Percentiles rank a stretch among this genome's conserved stretches.
Evolutionary conservation across 805 yeast genomes (phyloP).

Genomic region (Candida railenensis): DNA sequence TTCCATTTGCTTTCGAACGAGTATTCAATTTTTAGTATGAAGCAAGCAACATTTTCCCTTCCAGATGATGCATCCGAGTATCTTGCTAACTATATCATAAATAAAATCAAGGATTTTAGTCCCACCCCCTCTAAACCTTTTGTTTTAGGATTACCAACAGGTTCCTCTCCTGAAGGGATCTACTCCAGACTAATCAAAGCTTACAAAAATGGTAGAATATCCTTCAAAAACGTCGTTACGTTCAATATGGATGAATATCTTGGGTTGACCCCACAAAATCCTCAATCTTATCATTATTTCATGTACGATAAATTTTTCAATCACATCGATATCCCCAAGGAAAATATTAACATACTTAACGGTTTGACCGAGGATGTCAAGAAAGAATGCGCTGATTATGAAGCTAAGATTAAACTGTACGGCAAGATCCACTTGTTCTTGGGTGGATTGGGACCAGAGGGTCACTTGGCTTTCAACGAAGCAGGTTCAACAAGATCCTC

Average conservation of each 20-base stretch:
- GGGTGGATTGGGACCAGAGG: conserved; percentile 63
- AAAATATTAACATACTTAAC: conserved; percentile 53
- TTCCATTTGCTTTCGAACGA: not conserved
- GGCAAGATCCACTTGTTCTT: conserved; percentile 54
- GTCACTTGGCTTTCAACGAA: conserved; percentile 62
- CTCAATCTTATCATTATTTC: conserved; percentile 57
- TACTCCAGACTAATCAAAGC: conserved; percentile 46
- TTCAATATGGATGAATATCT: conserved; percentile 65
- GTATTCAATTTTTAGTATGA: conserved; percentile 14
- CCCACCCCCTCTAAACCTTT: conserved; percentile 49
- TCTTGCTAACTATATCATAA: conserved; percentile 47
- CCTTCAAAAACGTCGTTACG: conserved; percentile 53
- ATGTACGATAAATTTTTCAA: conserved; percentile 56
- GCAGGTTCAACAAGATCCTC: conserved; percentile 49
- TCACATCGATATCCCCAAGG: conserved; percentile 51
- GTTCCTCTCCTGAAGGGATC: conserved; percentile 59
- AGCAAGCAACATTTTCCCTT: conserved; percentile 35
- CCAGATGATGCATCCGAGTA: conserved; percentile 41
- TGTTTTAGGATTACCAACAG: conserved; percentile 60
- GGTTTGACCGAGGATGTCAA: conserved; percentile 49
- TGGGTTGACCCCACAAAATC: conserved; percentile 45
- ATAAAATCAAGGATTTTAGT: conserved; percentile 39
- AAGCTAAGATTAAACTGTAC: conserved; percentile 43
- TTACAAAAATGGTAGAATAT: conserved; percentile 39
- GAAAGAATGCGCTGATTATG: conserved; percentile 48